Percentiles rank a stretch among this genome's conserved stretches.
Evolutionary conservation across 83 land plant species (phyloP).

Genomic region (Larix sibirica): DNA sequence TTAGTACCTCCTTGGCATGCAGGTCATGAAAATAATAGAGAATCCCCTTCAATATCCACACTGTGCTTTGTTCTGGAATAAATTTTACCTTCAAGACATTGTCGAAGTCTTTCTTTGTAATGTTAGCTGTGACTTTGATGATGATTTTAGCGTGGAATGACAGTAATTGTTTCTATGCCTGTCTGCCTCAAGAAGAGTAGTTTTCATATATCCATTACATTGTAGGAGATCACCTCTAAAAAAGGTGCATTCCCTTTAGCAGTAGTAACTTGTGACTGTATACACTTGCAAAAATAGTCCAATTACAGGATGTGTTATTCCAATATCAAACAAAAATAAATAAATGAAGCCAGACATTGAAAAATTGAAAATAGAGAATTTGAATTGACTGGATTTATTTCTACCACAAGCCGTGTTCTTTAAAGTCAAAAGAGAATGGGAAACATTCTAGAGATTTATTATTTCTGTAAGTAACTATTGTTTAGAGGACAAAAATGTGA

Average conservation of each 20-base stretch:
- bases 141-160: constrained; percentile 47
- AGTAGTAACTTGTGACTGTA: constrained; percentile 45
- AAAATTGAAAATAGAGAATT: too few species aligned
- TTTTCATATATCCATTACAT: constrained; percentile 52
- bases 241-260: constrained; percentile 55
- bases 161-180: constrained; percentile 11
- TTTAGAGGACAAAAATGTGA: not conserved
- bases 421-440: too few species aligned
- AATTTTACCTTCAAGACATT: constrained; percentile 50
- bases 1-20: constrained; percentile 59
- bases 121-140: constrained; percentile 64
- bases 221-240: constrained; percentile 69
- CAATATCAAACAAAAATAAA: too few species aligned
- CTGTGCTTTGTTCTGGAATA: constrained; percentile 43
- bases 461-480: too few species aligned
- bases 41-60: constrained; percentile 88
- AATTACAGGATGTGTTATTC: constrained; percentile 40
- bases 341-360: too few species aligned
- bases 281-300: constrained; percentile 61
- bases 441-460: too few species aligned
- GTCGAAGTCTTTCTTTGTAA: constrained; percentile 60
- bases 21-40: constrained; percentile 66
- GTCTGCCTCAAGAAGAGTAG: constrained; percentile 45
- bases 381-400: too few species aligned
- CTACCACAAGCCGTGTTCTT: too few species aligned